A percentile compares a stretch with the other conserved stretches of the same genome.
phyloP scores from a whole-genome alignment of 1,139 yeast species.

The Zygoascus sp. region DNA sequence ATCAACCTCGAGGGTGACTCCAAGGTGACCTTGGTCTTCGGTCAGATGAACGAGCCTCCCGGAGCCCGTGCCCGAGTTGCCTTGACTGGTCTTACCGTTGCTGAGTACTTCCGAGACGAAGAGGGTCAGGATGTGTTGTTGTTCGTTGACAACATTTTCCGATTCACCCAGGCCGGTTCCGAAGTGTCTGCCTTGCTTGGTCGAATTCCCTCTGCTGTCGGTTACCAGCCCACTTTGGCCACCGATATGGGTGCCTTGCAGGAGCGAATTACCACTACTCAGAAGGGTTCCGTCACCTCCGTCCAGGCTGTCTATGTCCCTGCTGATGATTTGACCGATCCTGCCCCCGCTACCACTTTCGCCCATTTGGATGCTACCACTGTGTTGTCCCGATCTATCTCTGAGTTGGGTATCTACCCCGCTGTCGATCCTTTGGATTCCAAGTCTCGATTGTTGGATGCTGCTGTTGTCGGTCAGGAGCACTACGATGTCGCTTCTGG shows the following conservation, averaged over 20 bases:
- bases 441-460: conserved; percentile 97
- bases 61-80: conserved; percentile 99
- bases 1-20: conserved; percentile 99
- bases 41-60: conserved; percentile 99
- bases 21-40: conserved; percentile 98
- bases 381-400: conserved; percentile 98
- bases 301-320: conserved; percentile 99
- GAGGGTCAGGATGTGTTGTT: conserved; percentile 99
- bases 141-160: conserved; percentile 99
- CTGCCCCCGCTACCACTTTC: conserved; percentile 99
- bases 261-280: conserved; percentile 99
- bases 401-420: conserved; percentile 99
- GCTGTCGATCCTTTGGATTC: conserved; percentile 99
- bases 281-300: conserved; percentile 99
- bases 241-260: conserved; percentile 99
- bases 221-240: conserved; percentile 99
- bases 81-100: conserved; percentile 98
- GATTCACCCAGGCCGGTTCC: conserved; percentile 99
- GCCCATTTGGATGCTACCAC: conserved; percentile 99
- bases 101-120: conserved; percentile 99
- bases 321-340: conserved; percentile 99
- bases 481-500: conserved; percentile 92
- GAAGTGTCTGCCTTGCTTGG: conserved; percentile 99
- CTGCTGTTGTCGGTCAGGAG: conserved; percentile 95
- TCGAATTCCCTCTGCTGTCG: conserved; percentile 99